Percentiles rank a stretch among this genome's conserved stretches.
These are phyloP conservation scores for Rhodocollybia butyracea DNA, from an alignment of 768 basidiomycete species.

Conservation along the genomic window DNA sequence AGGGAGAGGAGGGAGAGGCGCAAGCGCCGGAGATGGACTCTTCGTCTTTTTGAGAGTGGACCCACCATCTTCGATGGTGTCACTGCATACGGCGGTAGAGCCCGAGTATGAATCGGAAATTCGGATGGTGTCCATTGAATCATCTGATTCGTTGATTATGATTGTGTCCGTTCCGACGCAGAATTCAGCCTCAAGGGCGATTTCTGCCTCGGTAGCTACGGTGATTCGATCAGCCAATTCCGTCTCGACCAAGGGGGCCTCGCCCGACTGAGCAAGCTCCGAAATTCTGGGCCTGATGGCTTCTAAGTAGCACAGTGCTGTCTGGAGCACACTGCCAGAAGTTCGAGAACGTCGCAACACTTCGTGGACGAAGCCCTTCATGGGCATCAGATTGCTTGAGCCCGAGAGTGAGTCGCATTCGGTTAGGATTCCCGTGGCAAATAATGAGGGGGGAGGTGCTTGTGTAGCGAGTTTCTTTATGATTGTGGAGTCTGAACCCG, in stretches of 20 bases:
- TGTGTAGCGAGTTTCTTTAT: neutral
- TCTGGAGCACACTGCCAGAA: slow-evolving; percentile 79
- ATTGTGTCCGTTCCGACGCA: slow-evolving; percentile 10
- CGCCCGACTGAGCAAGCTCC: slow-evolving; percentile 48
- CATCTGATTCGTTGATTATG: slow-evolving; percentile 16
- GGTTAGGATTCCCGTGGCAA: neutral
- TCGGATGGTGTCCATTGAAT: slow-evolving; percentile 42
- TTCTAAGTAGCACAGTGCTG: slow-evolving; percentile 85
- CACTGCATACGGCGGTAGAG: slow-evolving; percentile 4
- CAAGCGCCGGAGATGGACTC: slow-evolving; percentile 15
- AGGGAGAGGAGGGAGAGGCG: slow-evolving; percentile 44
- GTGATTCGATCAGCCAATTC: slow-evolving; percentile 41
- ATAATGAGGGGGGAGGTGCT: neutral
- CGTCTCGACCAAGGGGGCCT: slow-evolving; percentile 36
- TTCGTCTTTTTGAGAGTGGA: slow-evolving; percentile 5
- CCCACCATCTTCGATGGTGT: slow-evolving; percentile 3
- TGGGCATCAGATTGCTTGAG: slow-evolving; percentile 43
- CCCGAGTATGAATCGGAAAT: slow-evolving; percentile 28
- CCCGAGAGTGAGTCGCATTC: slow-evolving; percentile 12
- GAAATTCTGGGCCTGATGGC: slow-evolving; percentile 73
- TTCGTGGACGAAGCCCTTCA: slow-evolving; percentile 83
- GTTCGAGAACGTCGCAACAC: slow-evolving; percentile 85
- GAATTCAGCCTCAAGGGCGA: slow-evolving; percentile 36
- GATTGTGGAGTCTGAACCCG: slow-evolving; percentile 7
- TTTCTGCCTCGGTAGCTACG: slow-evolving; percentile 39